Base-by-base conservation (phyloP, 257 asterid species). In the Cinchona pubescens region DNA sequence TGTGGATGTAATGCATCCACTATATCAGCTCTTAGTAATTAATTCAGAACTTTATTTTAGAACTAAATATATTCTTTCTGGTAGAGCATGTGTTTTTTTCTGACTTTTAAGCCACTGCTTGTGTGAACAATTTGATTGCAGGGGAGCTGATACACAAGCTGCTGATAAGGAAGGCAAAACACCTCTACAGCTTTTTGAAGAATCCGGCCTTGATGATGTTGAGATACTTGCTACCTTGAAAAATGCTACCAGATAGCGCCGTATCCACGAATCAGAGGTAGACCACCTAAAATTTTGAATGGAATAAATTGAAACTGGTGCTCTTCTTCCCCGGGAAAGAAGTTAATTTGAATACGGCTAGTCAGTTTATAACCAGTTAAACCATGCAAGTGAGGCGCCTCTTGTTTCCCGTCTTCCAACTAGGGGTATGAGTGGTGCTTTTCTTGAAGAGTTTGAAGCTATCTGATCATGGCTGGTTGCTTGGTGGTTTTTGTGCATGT, bases 121-220 rank as follows among this genome's bases (percentile, higher is more conserved):
- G 21, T 51, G 27, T 51, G 27, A 51, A 10, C 29, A 30, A 1
- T 38, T 15, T 10, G 10, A 7, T 49, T 45, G 81, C 88, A 94
- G 99, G 90, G 97, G 99, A 78, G 98, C 98, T 43, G 96, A 92
- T 82, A 89, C 90, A 27, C 91, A 85, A 66, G 91, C 92, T 48
- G 73, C 84, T 15, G 88, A 90, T 34, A 85, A 85, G 40, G 90
- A 92, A 79, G 97, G 92, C 62, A 90, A 82, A 80, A 83, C 85
- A 32, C 88, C 91, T 0, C 60, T 81, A 51, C 83, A 90, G 83
- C 85, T 88, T 66, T 92, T 91, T 15, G 29, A 88, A 74, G 96
- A 91, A 76, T 85, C 89, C 29, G 88, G 86, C 48, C 83, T 85
- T 42, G 85, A 84, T 14, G 97, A 94, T 56, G 65, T 58, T 46